Evolutionary conservation across 108 stramenopile genomes (phyloP).

Genomic region (Stephanodiscus triporus): DNA sequence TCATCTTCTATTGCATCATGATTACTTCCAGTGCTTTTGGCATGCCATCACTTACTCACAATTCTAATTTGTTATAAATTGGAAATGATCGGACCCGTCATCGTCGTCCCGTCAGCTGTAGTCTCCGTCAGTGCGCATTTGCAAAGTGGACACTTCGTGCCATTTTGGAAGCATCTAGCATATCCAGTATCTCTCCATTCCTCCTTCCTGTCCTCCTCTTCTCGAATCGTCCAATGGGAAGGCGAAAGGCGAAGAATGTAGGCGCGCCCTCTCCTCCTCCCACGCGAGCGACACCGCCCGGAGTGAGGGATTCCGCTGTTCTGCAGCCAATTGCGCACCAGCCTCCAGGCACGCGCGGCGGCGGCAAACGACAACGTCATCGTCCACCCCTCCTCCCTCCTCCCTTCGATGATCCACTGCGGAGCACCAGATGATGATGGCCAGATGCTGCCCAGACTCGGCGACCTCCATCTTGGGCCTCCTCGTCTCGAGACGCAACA

Average conservation of each 20-base stretch:
- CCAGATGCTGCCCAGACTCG: conserved; percentile 65
- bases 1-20: conserved; percentile 4
- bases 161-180: conserved; percentile 77
- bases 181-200: conserved; percentile 52
- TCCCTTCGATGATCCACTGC: not conserved
- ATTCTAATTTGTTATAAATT: conserved; percentile 80
- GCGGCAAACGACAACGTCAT: too few relatives aligned
- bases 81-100: conserved; percentile 49
- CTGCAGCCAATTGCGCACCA: conserved; percentile 35
- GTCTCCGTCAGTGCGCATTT: conserved; percentile 42
- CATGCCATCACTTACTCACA: conserved; percentile 66
- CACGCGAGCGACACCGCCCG: conserved; percentile 4
- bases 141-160: conserved; percentile 66
- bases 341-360: conserved; percentile 26
- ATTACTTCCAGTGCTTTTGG: conserved; percentile 27
- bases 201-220: not conserved
- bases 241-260: not conserved
- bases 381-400: not conserved
- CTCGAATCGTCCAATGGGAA: conserved; percentile 15
- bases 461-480: conserved; percentile 75
- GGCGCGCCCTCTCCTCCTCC: too few relatives aligned
- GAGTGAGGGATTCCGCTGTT: conserved; percentile 28
- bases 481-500: conserved; percentile 69
- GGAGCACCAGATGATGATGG: conserved; percentile 38
- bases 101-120: conserved; percentile 79